phyloP scores from a whole-genome alignment of 2,329 filamentous ascomycete genomes.

The Botrytis tulipae region DNA sequence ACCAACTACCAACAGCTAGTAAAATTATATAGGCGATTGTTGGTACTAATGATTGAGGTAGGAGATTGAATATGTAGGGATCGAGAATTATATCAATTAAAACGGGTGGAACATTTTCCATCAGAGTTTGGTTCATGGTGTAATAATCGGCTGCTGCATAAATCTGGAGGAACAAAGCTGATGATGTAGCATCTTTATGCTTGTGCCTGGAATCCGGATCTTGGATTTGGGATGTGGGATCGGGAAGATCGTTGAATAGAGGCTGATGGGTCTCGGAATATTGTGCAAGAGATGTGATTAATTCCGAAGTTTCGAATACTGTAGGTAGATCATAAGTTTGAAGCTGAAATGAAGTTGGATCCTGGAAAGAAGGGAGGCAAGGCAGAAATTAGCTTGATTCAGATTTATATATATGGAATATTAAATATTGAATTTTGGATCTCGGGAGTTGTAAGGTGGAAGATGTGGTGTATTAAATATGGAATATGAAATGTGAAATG shows the following conservation, averaged over 20 bases:
- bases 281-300: constrained; percentile 62
- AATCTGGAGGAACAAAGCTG: constrained; percentile 56
- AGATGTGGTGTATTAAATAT: not conserved
- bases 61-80: constrained; percentile 74
- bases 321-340: constrained; percentile 59
- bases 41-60: constrained; percentile 74
- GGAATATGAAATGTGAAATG: constrained; percentile 3
- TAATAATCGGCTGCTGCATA: constrained; percentile 82
- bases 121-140: constrained; percentile 69
- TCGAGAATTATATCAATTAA: constrained; percentile 81
- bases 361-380: constrained; percentile 49
- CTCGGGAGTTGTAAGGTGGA: not conserved
- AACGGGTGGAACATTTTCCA: constrained; percentile 72
- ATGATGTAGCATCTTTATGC: constrained; percentile 27
- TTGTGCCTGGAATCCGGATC: constrained; percentile 11
- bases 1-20: constrained; percentile 50
- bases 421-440: not conserved
- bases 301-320: constrained; percentile 59
- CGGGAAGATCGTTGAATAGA: constrained; percentile 25
- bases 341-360: constrained; percentile 79
- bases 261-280: constrained; percentile 56
- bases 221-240: constrained; percentile 23
- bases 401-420: constrained; percentile 20
- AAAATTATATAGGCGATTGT: constrained; percentile 66
- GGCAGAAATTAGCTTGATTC: constrained; percentile 19